Base-by-base conservation (phyloP, 345 rosid species). In the Eutrema heterophyllum region DNA sequence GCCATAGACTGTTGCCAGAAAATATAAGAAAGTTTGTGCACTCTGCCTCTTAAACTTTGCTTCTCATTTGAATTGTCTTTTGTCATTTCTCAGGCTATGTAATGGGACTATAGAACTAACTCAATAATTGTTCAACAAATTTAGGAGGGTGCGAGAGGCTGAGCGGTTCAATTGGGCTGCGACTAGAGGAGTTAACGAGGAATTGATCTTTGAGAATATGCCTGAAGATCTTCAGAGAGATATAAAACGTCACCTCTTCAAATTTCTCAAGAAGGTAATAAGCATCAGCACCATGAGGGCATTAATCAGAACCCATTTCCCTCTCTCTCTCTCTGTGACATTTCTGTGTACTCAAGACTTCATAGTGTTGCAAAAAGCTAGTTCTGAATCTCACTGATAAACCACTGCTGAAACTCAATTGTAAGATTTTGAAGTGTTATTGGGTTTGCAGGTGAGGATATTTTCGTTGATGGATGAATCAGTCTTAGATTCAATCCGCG, bases 151-250 rank as follows among this genome's bases (percentile, higher is more conserved):
- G 41, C 74, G 81, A 64, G 85, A 83, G 73, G 92, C 98, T 72
- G 98, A 91, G 83, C 81, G 90, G 44, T 89, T 84, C 51, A 78
- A 79, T 65, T 93, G 97, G 97, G 91, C 97, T 66, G 91, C 94
- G 15, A 91, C 96, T 4, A 86, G 96, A 85, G 98, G 98, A n/a
- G 89, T 89, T 41, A 86, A 91, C 43, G 98, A 89, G 72, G 91
- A 81, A 45, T 41, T 70, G 72, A 90, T 91, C n/a, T 66, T 93
- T 61, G 85, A 86, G 73, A 86, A 85, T 80, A 80, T 93, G 82
- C 96, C 98, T 1, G 98, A 93, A 67, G 97, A 91, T 60, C 86
- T 93, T 72, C 97, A 86, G 59, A 85, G 88, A 80, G 96, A 93
- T 15, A 87, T 93, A 77, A 83, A 91, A 76, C 87, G 94, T 16